These are phyloP conservation scores for Salvia splendens DNA, from an alignment of 257 asterid genomes.

Conservation along the genomic window DNA sequence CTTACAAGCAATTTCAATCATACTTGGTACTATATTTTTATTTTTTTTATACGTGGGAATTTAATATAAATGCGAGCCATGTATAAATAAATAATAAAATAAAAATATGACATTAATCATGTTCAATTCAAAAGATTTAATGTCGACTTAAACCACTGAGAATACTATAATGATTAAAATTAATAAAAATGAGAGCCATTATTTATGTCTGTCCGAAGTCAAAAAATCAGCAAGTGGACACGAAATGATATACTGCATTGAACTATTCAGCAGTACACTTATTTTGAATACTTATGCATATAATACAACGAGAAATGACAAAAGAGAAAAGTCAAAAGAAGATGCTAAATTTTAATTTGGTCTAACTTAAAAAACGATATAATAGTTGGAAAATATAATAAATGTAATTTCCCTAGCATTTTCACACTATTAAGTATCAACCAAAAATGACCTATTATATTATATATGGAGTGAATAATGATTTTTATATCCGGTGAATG, in stretches of 20 bases:
- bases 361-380: too few relatives aligned
- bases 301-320: neutral
- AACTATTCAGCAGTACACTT: constrained; percentile 11
- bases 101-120: neutral
- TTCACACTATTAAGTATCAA: too few relatives aligned
- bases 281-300: constrained; percentile 8
- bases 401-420: too few relatives aligned
- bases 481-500: too few relatives aligned
- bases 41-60: too few relatives aligned
- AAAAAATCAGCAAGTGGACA: neutral
- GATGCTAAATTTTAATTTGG: neutral
- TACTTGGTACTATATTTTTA: too few relatives aligned
- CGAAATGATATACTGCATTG: neutral
- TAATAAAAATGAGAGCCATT: neutral
- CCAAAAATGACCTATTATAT: too few relatives aligned
- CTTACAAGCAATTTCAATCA: too few relatives aligned
- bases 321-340: constrained; percentile 6
- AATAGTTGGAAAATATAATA: too few relatives aligned
- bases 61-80: too few relatives aligned
- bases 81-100: neutral
- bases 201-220: neutral
- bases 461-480: too few relatives aligned
- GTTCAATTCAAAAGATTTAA: neutral
- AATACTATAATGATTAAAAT: neutral
- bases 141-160: neutral